Percentiles rank a stretch among this genome's conserved stretches.
These are phyloP conservation scores for Leptoxyphium fumago DNA, from an alignment of 2,329 filamentous ascomycete species.

Conservation along the genomic window DNA sequence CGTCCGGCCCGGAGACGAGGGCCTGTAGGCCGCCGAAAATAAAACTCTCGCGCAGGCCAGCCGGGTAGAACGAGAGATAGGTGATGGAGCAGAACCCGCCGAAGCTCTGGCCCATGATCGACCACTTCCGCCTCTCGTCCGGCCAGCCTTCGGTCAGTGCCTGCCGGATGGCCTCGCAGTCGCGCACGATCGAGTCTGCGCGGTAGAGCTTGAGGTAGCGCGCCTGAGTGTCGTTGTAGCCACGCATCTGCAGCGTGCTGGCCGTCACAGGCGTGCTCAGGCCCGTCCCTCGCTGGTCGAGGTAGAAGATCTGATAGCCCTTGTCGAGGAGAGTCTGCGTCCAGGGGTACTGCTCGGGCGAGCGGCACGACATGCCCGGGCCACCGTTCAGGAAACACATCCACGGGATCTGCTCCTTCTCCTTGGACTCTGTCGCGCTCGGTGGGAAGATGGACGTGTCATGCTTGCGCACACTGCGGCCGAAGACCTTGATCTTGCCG, in stretches of 20 bases:
- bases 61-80: slow-evolving; percentile 67
- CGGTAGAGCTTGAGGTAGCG: slow-evolving; percentile 73
- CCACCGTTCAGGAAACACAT: slow-evolving; percentile 70
- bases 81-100: slow-evolving; percentile 75
- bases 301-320: slow-evolving; percentile 67
- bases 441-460: slow-evolving; percentile 39
- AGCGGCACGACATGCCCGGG: slow-evolving; percentile 61
- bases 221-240: slow-evolving; percentile 51
- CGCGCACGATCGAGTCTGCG: slow-evolving; percentile 78
- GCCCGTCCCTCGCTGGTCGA: slow-evolving; percentile 88
- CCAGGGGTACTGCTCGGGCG: slow-evolving; percentile 59
- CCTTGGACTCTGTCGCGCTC: slow-evolving; percentile 27
- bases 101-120: slow-evolving; percentile 78
- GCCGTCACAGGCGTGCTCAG: slow-evolving; percentile 68
- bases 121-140: slow-evolving; percentile 61
- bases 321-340: slow-evolving; percentile 58
- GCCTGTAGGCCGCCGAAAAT: slow-evolving; percentile 73
- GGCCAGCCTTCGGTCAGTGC: slow-evolving; percentile 57
- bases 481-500: slow-evolving; percentile 60
- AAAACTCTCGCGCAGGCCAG: slow-evolving; percentile 68
- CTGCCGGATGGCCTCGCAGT: slow-evolving; percentile 73
- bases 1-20: slow-evolving; percentile 53
- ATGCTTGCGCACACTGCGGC: slow-evolving; percentile 53
- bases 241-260: slow-evolving; percentile 51
- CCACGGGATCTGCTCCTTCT: slow-evolving; percentile 40